Evolutionary conservation across 2,329 filamentous ascomycete genomes (phyloP).

Genomic region (Aspergillus ochraceoroseus): DNA sequence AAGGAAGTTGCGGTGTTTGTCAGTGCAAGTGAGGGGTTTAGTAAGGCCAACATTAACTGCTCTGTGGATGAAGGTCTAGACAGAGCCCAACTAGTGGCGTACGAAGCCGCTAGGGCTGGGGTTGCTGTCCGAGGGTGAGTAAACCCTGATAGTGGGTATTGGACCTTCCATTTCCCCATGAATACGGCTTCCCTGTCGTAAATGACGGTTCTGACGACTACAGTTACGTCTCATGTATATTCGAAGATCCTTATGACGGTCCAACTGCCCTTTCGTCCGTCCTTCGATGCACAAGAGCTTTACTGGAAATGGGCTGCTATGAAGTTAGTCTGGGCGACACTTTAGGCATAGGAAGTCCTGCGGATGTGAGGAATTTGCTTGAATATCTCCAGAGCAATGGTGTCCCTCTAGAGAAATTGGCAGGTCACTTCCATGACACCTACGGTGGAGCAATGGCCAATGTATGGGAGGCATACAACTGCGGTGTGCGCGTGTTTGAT

Average conservation of each 20-base stretch:
- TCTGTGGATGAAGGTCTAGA: constrained; percentile 37
- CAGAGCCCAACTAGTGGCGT: constrained; percentile 31
- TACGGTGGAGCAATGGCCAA: constrained; percentile 84
- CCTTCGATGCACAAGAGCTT: constrained; percentile 50
- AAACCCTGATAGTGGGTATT: neutral
- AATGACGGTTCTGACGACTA: neutral
- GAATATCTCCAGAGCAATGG: constrained; percentile 42
- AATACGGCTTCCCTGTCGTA: too few relatives aligned
- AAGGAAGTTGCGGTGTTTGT: constrained; percentile 43
- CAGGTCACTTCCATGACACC: constrained; percentile 85
- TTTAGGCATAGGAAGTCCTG: constrained; percentile 73
- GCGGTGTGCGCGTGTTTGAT: constrained; percentile 75
- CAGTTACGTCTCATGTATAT: constrained; percentile 42
- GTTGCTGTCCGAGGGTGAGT: constrained; percentile 36
- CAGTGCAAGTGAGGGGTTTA: constrained; percentile 43
- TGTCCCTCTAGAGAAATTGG: constrained; percentile 64
- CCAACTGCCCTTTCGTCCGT: constrained; percentile 49
- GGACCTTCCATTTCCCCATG: neutral
- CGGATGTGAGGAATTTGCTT: constrained; percentile 31
- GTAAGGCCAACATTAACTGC: constrained; percentile 42
- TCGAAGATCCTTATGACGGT: constrained; percentile 48
- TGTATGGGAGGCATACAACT: constrained; percentile 68
- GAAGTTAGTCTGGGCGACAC: constrained; percentile 89
- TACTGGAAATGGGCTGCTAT: constrained; percentile 82
- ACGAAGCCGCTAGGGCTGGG: constrained; percentile 25